Base-by-base conservation (phyloP, 441 rosid genomes). In the Mallotus repandus region DNA sequence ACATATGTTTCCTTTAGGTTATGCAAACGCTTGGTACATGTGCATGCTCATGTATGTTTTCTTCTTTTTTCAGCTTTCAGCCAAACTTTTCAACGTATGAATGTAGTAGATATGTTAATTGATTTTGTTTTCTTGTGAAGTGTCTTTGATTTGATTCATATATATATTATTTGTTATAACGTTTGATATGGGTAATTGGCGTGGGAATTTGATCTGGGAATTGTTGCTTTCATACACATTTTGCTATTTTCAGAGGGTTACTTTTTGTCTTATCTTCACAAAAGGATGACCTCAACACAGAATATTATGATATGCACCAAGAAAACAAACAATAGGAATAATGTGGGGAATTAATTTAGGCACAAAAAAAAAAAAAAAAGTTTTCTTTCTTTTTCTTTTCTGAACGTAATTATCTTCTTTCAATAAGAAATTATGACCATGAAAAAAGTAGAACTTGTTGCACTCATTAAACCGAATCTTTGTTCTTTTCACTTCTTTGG, bases 1-100 rank as follows among this genome's bases (percentile, higher is more conserved):
- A 66, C 5, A 63, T 58, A 71, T 81, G 81, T 77, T 79, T 72
- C 79, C 80, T 55, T 69, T 19, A 57, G 74, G 74, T 72, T 43
- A 71, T 77, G 79, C 81, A 59, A 49, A 54, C 59, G 80, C 75
- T 75, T 71, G 58, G 71, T 70, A 69, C 77, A 70, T 32, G 66
- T 48, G 54, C 54, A 21, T 14, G 53, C 58, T 22, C 58, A 41
- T 76, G 60, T 64, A 38, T 38, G 41, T 38, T 38, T 6, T 55
- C 15, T 56, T n/a, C 54, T 7, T 16, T 50, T 25, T 29, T 59
- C 18, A 32, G 13, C 49, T 73, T 54, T 46, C n/a, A 43, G 65
- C 61, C 76, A 63, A 63, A 71, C 52, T 38, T 29, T 71, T 56
- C 43, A 76, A 80, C 68, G 79, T 70, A 66, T 75, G 61, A 15